Conservation (phyloP, 345 rosid species). For the Firmiana major region DNA sequence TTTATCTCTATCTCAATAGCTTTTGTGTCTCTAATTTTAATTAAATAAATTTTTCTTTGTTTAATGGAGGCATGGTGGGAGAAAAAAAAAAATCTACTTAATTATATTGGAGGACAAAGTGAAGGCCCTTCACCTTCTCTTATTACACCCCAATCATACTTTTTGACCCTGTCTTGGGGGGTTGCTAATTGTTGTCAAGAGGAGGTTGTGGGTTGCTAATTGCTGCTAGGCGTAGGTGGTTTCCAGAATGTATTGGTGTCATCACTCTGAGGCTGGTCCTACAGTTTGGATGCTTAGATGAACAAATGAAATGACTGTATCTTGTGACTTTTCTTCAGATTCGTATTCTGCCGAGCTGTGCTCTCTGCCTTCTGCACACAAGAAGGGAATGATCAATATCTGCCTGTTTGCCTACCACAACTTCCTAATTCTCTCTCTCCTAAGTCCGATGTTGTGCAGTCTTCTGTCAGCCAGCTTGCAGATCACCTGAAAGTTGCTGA, state of each 20-base stretch:
- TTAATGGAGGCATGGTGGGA: background rate
- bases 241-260: background rate
- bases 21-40: background rate
- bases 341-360: slow-evolving; percentile 78
- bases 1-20: background rate
- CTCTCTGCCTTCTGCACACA: slow-evolving; percentile 43
- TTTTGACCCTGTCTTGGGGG: background rate
- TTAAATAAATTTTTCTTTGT: slow-evolving; percentile 10
- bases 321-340: slow-evolving; percentile 46
- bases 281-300: background rate
- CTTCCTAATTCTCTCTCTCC: slow-evolving; percentile 69
- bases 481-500: slow-evolving; percentile 55
- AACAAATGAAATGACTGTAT: background rate
- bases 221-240: background rate
- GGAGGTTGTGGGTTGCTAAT: background rate
- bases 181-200: background rate
- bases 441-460: slow-evolving; percentile 39
- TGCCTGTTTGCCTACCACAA: slow-evolving; percentile 79
- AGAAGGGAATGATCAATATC: slow-evolving; percentile 45
- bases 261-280: background rate
- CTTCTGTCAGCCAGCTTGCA: slow-evolving; percentile 54
- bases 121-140: background rate
- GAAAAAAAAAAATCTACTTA: background rate
- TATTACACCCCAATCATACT: background rate
- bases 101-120: background rate